Evolutionary conservation across 2,329 filamentous ascomycete species (phyloP), one percentile per base, ranked within the genome.

Genomic region (Escovopsis sp.): DNA sequence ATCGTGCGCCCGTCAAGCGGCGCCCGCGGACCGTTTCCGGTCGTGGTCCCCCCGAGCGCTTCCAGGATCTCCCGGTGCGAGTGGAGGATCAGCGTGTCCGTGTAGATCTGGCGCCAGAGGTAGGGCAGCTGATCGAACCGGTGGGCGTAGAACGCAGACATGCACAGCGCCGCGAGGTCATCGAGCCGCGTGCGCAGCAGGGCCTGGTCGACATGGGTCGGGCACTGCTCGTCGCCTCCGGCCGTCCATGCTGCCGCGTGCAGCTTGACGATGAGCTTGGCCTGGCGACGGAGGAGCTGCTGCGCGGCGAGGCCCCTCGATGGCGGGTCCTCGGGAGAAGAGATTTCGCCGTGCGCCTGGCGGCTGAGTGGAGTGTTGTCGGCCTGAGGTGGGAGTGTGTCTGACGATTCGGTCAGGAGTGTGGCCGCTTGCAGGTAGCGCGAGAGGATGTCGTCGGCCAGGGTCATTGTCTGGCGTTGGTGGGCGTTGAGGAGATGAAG

Each of bases 91-190:
- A 74, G 73, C 2, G 79, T 75, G 42, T 87, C 81, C 1, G 79
- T 79, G 54, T 84, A 87, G 5, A 88, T 60, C 47, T 76, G 67
- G 20, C 79, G 66, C 84, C 84, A 91, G 52, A 71, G 75, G 8
- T 57, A 53, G 0, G 80, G 81, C 6, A 89, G 71, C 29, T 77
- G 67, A 46, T 72, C 72, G 55, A 76, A 87, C 2, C 76, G 70
- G 46, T 75, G 85, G 4, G 79, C 71, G 51, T 88, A 81, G 46
- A 89, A 74, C 48, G 77, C 81, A 35, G 72, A 64, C 42, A 77
- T 76, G 0, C 80, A 73, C 12, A 82, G 59, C 7, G 66, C 63
- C 5, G 76, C 59, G 13, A 81, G 58, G 43, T 81, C 72, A 31
- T 71, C 59, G n/a, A 76, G 57, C 37, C 75, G 62, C 43, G 54